These are phyloP conservation scores for Umbilicaria muhlenbergii DNA, from an alignment of 495 filamentous ascomycete species.

Conservation along the genomic window DNA sequence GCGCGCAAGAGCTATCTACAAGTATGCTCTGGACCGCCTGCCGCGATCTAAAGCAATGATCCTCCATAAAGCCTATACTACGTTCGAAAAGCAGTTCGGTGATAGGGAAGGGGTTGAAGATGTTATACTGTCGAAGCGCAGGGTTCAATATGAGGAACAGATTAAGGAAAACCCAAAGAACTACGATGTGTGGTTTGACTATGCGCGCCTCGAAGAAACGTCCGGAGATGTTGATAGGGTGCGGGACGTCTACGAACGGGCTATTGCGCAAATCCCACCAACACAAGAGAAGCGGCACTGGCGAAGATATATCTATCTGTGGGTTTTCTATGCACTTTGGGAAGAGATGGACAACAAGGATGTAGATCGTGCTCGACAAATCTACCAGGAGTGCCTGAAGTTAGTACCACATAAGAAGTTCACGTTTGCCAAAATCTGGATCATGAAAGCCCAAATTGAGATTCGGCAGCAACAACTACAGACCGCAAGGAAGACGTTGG, in stretches of 20 bases:
- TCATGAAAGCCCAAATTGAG: constrained; percentile 86
- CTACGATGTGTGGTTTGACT: constrained; percentile 96
- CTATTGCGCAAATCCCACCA: constrained; percentile 89
- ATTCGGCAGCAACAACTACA: constrained; percentile 70
- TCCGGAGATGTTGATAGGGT: constrained; percentile 65
- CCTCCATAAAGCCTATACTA: constrained; percentile 86
- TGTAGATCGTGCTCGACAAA: constrained; percentile 63
- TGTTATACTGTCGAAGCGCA: constrained; percentile 81
- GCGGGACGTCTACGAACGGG: constrained; percentile 86
- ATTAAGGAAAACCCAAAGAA: constrained; percentile 84
- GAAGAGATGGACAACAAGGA: constrained; percentile 80
- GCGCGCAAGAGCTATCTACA: constrained; percentile 90
- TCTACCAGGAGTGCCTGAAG: constrained; percentile 77
- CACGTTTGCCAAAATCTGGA: constrained; percentile 94
- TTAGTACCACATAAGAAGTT: constrained; percentile 92
- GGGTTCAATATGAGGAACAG: constrained; percentile 89
- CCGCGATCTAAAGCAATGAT: constrained; percentile 71
- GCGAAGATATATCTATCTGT: constrained; percentile 93
- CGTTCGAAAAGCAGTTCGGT: constrained; percentile 95
- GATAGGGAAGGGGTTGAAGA: constrained; percentile 90
- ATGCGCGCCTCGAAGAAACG: constrained; percentile 76
- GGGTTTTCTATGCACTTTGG: constrained; percentile 93
- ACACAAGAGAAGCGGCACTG: constrained; percentile 96
- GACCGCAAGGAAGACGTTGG: constrained; percentile 71
- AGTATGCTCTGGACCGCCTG: constrained; percentile 84